Evolutionary conservation across 2,329 filamentous ascomycete species (phyloP).

Genomic region (Plectosphaerella sp.): DNA sequence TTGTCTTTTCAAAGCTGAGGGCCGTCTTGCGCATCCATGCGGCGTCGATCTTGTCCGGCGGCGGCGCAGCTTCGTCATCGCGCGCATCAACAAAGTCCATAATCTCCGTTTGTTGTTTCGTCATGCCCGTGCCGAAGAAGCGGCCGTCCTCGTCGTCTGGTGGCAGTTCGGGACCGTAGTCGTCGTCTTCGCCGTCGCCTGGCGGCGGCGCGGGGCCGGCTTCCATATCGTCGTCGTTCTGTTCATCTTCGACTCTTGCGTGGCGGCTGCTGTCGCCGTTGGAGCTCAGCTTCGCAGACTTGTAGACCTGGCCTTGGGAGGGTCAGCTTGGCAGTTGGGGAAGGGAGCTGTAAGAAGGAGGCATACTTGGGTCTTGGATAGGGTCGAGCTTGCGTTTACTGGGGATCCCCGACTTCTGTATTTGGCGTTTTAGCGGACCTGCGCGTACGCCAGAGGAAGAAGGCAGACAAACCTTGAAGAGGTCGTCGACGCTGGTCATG

Average conservation of each 20-base stretch:
- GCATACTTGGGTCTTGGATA: slow-evolving; percentile 57
- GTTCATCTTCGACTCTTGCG: slow-evolving; percentile 38
- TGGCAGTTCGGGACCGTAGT: slow-evolving; percentile 38
- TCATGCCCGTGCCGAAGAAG: slow-evolving; percentile 92
- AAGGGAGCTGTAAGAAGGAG: neutral
- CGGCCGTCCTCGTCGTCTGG: slow-evolving; percentile 79
- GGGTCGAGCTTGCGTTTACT: slow-evolving; percentile 63
- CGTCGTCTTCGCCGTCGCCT: slow-evolving; percentile 48
- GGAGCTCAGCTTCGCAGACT: slow-evolving; percentile 49
- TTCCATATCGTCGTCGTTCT: slow-evolving; percentile 35
- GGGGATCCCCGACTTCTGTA: slow-evolving; percentile 36
- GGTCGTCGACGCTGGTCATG: slow-evolving; percentile 56
- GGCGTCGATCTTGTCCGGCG: slow-evolving; percentile 72
- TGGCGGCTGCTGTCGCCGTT: slow-evolving; percentile 39
- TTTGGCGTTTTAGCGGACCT: slow-evolving; percentile 10
- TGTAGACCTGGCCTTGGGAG: slow-evolving; percentile 55
- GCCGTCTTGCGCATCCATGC: slow-evolving; percentile 80
- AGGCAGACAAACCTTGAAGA: slow-evolving; percentile 45
- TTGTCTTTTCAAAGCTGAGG: slow-evolving; percentile 83
- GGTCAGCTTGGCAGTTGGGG: neutral
- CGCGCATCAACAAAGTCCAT: slow-evolving; percentile 76
- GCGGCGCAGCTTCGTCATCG: slow-evolving; percentile 24
- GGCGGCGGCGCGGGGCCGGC: slow-evolving; percentile 45
- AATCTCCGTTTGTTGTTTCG: slow-evolving; percentile 72
- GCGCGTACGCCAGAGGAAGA: neutral